A percentile compares a stretch with the other conserved stretches of the same genome.
Evolutionary conservation across 202 grass and related monocot species (phyloP).

Genomic region (Zizania palustris): DNA sequence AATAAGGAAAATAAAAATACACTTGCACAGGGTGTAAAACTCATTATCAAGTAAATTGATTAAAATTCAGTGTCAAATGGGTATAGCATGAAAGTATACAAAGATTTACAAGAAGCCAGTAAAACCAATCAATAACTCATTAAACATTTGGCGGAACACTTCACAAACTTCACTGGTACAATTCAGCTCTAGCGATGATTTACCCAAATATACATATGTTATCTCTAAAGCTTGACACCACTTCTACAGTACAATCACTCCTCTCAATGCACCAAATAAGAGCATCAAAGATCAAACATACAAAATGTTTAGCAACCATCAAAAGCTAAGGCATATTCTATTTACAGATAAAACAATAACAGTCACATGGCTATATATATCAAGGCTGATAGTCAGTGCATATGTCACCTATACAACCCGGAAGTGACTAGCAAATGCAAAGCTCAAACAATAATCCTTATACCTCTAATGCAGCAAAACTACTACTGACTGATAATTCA

Average conservation of each 20-base stretch:
- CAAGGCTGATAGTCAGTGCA: not conserved
- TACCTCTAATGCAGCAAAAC: conserved; percentile 6
- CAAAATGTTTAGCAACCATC: not conserved
- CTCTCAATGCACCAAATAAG: not conserved
- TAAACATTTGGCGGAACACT: not conserved
- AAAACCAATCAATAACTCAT: not conserved
- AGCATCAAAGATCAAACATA: not conserved
- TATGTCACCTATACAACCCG: not conserved
- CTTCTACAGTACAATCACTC: not conserved
- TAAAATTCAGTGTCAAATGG: not conserved
- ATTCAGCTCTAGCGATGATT: conserved; percentile 1
- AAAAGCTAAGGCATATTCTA: not conserved
- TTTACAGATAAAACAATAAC: not conserved
- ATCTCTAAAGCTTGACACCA: not conserved
- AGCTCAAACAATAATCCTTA: not conserved
- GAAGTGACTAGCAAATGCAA: not conserved
- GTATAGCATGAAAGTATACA: not conserved
- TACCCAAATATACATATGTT: not conserved
- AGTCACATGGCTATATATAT: not conserved
- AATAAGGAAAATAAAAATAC: no score
- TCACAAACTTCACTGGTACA: conserved; percentile 9
- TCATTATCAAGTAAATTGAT: not conserved
- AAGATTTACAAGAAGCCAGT: not conserved
- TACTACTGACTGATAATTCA: not conserved
- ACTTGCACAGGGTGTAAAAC: not conserved